phyloP scores from a whole-genome alignment of 768 basidiomycete genomes.

The Podaxis sp. region DNA sequence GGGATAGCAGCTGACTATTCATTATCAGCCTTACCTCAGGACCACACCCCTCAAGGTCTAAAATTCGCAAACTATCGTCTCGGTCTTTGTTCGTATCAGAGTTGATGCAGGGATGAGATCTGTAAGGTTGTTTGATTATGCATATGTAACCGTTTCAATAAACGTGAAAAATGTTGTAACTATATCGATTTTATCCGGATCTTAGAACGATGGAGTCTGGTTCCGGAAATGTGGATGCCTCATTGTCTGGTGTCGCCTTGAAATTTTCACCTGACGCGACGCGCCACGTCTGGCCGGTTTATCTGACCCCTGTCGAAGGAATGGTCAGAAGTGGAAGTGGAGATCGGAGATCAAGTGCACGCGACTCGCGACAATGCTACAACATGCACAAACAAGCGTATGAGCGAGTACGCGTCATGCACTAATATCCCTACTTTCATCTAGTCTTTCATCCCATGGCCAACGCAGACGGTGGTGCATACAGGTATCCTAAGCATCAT shows the following conservation, averaged over 20 bases:
- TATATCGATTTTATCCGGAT: background rate
- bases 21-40: slow-evolving; percentile 78
- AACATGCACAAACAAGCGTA: slow-evolving; percentile 17
- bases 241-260: background rate
- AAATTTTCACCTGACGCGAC: background rate
- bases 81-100: slow-evolving; percentile 12
- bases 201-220: background rate
- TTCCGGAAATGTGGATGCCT: background rate
- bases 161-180: background rate
- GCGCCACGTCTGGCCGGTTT: background rate
- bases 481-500: slow-evolving; percentile 46
- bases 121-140: slow-evolving; percentile 1
- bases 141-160: slow-evolving; percentile 1
- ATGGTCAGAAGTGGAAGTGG: background rate
- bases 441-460: slow-evolving; percentile 51
- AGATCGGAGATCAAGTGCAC: slow-evolving; percentile 6
- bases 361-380: background rate
- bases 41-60: slow-evolving; percentile 59
- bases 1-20: slow-evolving; percentile 8
- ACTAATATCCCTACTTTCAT: slow-evolving; percentile 20
- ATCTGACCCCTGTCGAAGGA: background rate
- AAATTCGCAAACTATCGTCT: slow-evolving; percentile 16
- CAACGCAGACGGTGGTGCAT: slow-evolving; percentile 78
- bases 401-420: slow-evolving; percentile 18
- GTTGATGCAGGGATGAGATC: slow-evolving; percentile 1